Evolutionary conservation across 305 asterid genomes (phyloP), one percentile per base, ranked within the genome.

Genomic region (Fraxinus baroniana): DNA sequence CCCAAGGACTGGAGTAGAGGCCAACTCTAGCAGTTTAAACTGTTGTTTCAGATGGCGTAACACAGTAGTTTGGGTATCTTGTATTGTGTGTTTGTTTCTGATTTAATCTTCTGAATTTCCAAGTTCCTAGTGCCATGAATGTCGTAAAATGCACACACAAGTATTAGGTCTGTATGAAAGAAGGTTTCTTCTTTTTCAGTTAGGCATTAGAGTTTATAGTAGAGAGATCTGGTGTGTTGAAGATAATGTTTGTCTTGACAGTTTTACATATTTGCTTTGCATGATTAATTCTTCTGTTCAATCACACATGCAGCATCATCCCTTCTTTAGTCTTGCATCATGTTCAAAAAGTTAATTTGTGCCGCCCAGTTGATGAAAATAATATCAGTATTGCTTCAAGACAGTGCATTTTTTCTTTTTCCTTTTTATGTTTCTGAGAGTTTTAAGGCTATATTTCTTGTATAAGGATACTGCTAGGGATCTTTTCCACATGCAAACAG

Each of bases 21-120:
- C 82, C 79, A 84, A 73, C 83, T 83, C 79, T 85, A 81, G 84
- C 84, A 71, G 91, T 83, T 60, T 82, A 68, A 82, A 68, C 78
- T 83, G 84, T 75, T 81, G 86, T 85, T 83, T 86, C 81, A 83
- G 83, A 81, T 75, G 81, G 57, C 81, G 86, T 78, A 82, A 84
- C 80, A 17, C 46, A 4, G 39, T 68, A 68, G 74, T 13, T 68
- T 68, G 37, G 39, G 8, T 28, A 28, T 22, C 41, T 22, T 52
- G 66, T 81, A 75, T 71, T 4, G 46, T 79, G 57, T 81, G 83
- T 37, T 36, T 39, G 79, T 41, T 32, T 35, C n/a, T 64, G 62
- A 49, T n/a, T 62, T 44, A 13, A 74, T 78, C 80, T 73, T 81
- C 66, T 3, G 39, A 68, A 30, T 68, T 30, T 68, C 39, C 39